Evolutionary conservation across 257 asterid genomes (phyloP).

Genomic region (Scutellaria minor): DNA sequence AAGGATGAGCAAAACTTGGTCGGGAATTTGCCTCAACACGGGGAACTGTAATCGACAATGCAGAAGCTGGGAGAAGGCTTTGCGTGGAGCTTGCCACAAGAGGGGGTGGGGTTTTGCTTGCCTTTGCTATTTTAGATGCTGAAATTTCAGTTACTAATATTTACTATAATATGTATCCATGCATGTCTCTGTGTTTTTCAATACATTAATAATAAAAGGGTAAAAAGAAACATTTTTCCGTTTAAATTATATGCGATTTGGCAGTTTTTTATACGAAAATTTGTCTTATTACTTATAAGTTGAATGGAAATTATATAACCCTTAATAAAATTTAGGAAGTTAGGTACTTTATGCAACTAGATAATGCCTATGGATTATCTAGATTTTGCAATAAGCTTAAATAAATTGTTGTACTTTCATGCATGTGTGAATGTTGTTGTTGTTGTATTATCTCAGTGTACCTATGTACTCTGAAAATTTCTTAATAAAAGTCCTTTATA

Average conservation of each 20-base stretch:
- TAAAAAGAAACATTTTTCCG: no score
- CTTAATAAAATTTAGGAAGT: no score
- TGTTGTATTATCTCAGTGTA: not conserved
- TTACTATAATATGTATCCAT: not conserved
- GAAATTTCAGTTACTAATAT: not conserved
- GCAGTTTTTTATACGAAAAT: no score
- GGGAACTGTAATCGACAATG: constrained; percentile 48
- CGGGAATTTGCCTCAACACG: constrained; percentile 35
- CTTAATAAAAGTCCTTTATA: not conserved
- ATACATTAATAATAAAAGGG: no score
- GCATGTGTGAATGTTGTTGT: not conserved
- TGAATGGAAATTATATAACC: no score
- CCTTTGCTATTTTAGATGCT: constrained; percentile 47
- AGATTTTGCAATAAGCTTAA: not conserved
- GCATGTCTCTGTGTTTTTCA: not conserved
- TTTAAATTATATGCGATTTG: no score
- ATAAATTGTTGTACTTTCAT: not conserved
- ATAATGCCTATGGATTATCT: no score
- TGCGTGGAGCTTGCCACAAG: constrained; percentile 48
- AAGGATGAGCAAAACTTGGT: constrained; percentile 48
- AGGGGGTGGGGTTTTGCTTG: constrained; percentile 43
- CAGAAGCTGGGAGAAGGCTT: constrained; percentile 46
- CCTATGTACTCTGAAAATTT: not conserved
- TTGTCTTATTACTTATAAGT: no score
- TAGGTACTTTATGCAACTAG: no score